Conservation (phyloP, 148 eudicot species). For the Persicaria maculosa region DNA sequence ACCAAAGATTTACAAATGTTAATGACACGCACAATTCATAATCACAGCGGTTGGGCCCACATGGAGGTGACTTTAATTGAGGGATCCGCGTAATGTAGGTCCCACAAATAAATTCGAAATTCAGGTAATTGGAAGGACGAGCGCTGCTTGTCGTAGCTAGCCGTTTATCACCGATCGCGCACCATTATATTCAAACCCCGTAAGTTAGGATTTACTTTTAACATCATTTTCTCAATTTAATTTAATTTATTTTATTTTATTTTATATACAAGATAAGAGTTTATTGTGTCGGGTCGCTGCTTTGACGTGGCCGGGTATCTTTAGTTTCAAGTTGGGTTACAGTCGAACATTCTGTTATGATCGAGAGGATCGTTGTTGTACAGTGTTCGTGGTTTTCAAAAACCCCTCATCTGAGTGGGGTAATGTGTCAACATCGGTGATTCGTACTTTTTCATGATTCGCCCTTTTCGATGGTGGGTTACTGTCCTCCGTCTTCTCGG, state of each 20-base stretch:
- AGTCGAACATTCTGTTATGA: too few species aligned
- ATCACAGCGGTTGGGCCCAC: not conserved
- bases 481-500: too few species aligned
- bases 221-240: not conserved
- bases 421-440: too few species aligned
- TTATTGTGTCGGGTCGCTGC: too few species aligned
- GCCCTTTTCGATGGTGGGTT: too few species aligned
- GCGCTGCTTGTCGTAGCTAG: not conserved
- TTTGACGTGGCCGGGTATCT: too few species aligned
- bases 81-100: not conserved
- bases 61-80: not conserved
- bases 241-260: not conserved
- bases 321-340: too few species aligned
- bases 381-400: too few species aligned
- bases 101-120: not conserved
- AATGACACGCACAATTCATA: not conserved
- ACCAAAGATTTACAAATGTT: not conserved
- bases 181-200: not conserved
- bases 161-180: conserved; percentile 2
- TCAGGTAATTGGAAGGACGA: conserved; percentile 3
- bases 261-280: too few species aligned
- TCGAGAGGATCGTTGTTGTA: too few species aligned
- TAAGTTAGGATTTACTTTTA: not conserved
- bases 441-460: too few species aligned
- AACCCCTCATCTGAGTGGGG: too few species aligned